Conservation (phyloP, 306 rosid species). For the Pyrus communis region DNA sequence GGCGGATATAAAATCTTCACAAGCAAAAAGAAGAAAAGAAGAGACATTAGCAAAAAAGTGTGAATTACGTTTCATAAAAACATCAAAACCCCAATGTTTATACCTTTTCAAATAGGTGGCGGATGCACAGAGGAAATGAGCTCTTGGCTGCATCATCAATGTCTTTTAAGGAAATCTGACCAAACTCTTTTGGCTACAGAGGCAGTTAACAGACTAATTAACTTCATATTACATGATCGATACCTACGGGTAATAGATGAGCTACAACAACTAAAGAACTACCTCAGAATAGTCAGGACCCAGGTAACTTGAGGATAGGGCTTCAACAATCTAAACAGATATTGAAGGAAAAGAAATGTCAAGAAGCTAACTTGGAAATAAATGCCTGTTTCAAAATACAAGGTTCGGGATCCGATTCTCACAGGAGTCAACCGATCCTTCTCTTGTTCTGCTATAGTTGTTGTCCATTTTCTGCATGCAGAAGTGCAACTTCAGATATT, state of each 20-base stretch:
- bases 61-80: background rate
- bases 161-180: constrained; percentile 67
- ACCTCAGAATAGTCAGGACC: constrained; percentile 95
- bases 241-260: constrained; percentile 1
- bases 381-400: background rate
- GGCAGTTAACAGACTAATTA: constrained; percentile 15
- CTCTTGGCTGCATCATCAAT: constrained; percentile 72
- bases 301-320: constrained; percentile 71
- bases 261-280: constrained; percentile 17
- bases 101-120: constrained; percentile 90
- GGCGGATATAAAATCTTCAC: background rate
- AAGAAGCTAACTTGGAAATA: constrained; percentile 15
- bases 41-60: background rate
- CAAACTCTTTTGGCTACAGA: constrained; percentile 63
- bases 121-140: constrained; percentile 96
- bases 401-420: constrained; percentile 32
- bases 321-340: constrained; percentile 74
- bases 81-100: constrained; percentile 14
- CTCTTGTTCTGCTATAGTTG: constrained; percentile 73
- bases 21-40: background rate
- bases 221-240: constrained; percentile 12
- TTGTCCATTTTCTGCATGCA: constrained; percentile 82
- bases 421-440: constrained; percentile 79
- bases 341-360: constrained; percentile 13
- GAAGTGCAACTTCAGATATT: constrained; percentile 18